A percentile compares a stretch with the other conserved stretches of the same genome.
Evolutionary conservation across 2,329 filamentous ascomycete species (phyloP).

Genomic region (Ophiostoma fasciatum): DNA sequence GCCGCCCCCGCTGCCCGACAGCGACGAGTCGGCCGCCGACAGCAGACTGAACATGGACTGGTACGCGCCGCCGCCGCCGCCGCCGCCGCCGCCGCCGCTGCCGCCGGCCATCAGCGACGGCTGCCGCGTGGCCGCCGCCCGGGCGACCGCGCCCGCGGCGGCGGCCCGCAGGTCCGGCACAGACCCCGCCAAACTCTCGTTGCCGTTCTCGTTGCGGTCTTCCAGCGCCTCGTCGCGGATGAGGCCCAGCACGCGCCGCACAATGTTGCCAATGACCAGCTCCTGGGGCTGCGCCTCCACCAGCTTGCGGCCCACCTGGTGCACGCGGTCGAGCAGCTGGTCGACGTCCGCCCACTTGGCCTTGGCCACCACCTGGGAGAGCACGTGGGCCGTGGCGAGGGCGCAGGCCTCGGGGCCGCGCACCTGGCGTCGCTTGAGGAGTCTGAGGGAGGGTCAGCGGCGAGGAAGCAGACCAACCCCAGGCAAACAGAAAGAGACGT

Average conservation of each 20-base stretch:
- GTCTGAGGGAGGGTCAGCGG: conserved; percentile 29
- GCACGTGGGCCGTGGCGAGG: conserved; percentile 76
- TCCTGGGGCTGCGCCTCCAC: conserved; percentile 77
- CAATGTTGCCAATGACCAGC: conserved; percentile 87
- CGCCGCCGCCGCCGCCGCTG: too few relatives aligned
- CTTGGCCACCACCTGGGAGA: conserved; percentile 72
- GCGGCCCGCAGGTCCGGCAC: conserved; percentile 15
- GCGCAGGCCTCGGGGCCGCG: conserved; percentile 77
- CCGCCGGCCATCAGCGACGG: conserved; percentile 33
- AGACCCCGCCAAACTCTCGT: conserved; percentile 22
- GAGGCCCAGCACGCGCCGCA: conserved; percentile 74
- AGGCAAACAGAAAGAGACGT: conserved; percentile 17
- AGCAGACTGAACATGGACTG: conserved; percentile 82
- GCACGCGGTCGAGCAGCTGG: conserved; percentile 66
- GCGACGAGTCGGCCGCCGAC: conserved; percentile 39
- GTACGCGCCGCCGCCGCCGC: too few relatives aligned
- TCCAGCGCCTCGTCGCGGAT: conserved; percentile 86
- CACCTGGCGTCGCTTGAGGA: conserved; percentile 85
- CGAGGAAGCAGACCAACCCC: too few relatives aligned
- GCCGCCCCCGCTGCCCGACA: conserved; percentile 16
- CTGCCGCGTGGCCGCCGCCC: conserved; percentile 27
- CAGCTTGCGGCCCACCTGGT: conserved; percentile 61
- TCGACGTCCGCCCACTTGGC: conserved; percentile 65
- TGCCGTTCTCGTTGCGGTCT: conserved; percentile 41
- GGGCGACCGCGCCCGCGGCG: conserved; percentile 39